Conservation (phyloP, 352 stramenopile species). For the Albugo laibachii region DNA sequence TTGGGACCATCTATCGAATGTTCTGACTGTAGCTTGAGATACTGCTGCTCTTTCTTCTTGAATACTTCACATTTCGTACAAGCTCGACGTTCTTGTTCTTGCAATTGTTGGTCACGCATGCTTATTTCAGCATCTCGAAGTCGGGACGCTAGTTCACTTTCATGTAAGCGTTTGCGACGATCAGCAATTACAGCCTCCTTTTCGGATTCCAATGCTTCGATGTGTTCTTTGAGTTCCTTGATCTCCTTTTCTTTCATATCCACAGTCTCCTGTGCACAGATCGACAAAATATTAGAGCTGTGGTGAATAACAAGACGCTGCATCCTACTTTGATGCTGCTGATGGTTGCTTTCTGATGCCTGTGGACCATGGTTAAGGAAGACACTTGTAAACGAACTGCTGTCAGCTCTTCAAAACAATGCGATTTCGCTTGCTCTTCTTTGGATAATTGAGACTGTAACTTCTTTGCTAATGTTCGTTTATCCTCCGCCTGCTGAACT, state of each 20-base stretch:
- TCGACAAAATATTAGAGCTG: conserved; percentile 2
- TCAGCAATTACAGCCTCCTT: conserved; percentile 27
- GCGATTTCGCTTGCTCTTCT: conserved; percentile 39
- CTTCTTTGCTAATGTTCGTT: conserved; percentile 55
- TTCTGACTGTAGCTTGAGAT: conserved; percentile 19
- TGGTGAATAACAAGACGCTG: not conserved
- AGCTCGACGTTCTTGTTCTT: conserved; percentile 1
- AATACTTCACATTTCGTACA: conserved; percentile 8
- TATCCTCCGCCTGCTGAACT: conserved; percentile 54
- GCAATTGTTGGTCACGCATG: not conserved
- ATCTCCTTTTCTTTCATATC: conserved; percentile 39
- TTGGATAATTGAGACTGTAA: conserved; percentile 39
- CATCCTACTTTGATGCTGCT: conserved; percentile 32
- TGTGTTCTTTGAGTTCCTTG: conserved; percentile 38
- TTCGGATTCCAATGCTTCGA: conserved; percentile 29
- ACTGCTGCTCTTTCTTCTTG: conserved; percentile 27
- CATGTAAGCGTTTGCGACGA: conserved; percentile 28
- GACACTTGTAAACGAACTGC: conserved; percentile 46
- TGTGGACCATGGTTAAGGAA: conserved; percentile 50
- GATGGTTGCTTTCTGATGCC: conserved; percentile 50
- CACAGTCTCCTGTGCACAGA: conserved; percentile 22
- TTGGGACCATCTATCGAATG: conserved; percentile 8
- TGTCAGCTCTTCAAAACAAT: conserved; percentile 61
- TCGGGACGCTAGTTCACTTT: conserved; percentile 14
- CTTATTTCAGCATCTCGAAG: not conserved